These are phyloP conservation scores for Salpingoeca rosetta DNA, from an alignment of 78 protist genomes.

Conservation along the genomic window DNA sequence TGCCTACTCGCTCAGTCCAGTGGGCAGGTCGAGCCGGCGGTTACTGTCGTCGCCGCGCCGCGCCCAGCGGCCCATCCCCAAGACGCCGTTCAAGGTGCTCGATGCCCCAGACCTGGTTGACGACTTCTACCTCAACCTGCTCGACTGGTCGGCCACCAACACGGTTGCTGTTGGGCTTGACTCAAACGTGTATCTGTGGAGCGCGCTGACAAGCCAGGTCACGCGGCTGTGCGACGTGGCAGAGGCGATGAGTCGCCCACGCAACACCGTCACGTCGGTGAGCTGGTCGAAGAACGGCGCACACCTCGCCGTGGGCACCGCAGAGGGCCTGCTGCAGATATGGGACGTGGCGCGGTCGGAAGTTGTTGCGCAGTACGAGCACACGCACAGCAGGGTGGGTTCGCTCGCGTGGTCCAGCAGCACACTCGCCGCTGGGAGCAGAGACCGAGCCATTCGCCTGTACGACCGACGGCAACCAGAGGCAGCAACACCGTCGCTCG, in stretches of 20 bases:
- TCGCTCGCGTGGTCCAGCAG: slow-evolving; percentile 79
- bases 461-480: slow-evolving; percentile 50
- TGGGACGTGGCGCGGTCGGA: slow-evolving; percentile 70
- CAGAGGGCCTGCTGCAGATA: slow-evolving; percentile 48
- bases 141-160: slow-evolving; percentile 87
- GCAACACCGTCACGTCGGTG: slow-evolving; percentile 46
- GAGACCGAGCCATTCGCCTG: slow-evolving; percentile 25
- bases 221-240: slow-evolving; percentile 17
- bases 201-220: slow-evolving; percentile 69
- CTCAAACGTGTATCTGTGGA: slow-evolving; percentile 83
- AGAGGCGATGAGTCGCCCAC: too few species aligned
- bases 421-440: slow-evolving; percentile 61
- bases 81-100: slow-evolving; percentile 55
- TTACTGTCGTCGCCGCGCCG: not conserved
- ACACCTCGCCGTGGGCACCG: slow-evolving; percentile 81
- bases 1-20: too few species aligned
- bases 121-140: slow-evolving; percentile 87
- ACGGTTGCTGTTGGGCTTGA: slow-evolving; percentile 85
- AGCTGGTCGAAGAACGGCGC: slow-evolving; percentile 44
- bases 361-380: slow-evolving; percentile 48
- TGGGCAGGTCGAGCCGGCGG: too few species aligned
- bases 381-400: slow-evolving; percentile 69
- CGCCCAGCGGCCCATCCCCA: slow-evolving; percentile 23
- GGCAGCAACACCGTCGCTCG: not conserved
- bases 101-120: slow-evolving; percentile 73